phyloP scores from a whole-genome alignment of 2,329 filamentous ascomycete genomes.

The Talaromyces amestolkiae region DNA sequence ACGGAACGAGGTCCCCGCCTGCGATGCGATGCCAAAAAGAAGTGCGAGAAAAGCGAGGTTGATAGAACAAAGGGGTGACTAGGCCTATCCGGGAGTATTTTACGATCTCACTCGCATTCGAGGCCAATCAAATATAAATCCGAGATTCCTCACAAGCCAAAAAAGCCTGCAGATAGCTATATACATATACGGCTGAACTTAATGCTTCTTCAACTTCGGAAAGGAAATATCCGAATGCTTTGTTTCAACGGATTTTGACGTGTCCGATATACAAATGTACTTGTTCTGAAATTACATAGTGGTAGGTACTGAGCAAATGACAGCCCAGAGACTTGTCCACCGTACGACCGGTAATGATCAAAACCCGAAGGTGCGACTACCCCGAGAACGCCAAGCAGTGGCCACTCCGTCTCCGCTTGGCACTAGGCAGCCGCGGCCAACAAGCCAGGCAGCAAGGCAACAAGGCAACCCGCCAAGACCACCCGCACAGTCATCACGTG shows the following conservation, averaged over 20 bases:
- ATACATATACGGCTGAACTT: neutral
- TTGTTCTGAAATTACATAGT: neutral
- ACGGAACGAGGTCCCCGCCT: neutral
- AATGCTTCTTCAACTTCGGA: neutral
- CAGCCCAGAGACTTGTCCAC: neutral
- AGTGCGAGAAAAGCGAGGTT: neutral
- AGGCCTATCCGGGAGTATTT: neutral
- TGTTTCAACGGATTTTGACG: neutral
- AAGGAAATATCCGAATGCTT: neutral
- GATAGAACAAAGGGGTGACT: neutral
- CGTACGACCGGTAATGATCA: neutral
- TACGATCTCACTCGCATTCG: neutral
- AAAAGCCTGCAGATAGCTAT: neutral
- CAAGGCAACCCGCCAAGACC: constrained; percentile 3
- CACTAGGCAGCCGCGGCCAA: neutral
- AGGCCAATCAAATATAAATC: neutral
- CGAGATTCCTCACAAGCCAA: neutral
- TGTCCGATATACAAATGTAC: neutral
- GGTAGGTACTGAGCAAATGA: neutral
- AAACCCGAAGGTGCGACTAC: neutral
- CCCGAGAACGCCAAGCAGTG: neutral
- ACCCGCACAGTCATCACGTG: constrained; percentile 31
- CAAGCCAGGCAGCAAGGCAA: neutral
- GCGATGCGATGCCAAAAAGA: neutral
- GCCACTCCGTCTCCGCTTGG: neutral